Base-by-base conservation (phyloP, 345 rosid genomes). In the Salix udensis region DNA sequence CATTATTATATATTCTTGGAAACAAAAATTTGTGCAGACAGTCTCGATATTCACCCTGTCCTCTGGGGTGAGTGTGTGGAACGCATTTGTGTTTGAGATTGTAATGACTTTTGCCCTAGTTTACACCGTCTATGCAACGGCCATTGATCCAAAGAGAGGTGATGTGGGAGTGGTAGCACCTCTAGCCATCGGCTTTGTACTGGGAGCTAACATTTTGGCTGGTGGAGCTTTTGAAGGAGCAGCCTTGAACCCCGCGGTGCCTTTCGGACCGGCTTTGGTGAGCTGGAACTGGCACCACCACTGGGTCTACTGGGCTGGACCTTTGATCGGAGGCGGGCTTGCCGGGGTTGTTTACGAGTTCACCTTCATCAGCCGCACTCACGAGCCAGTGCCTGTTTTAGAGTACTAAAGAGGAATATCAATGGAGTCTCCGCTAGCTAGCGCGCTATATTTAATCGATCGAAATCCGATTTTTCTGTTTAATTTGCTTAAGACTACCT, bases 281-380 rank as follows among this genome's bases (percentile, higher is more conserved):
- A 90, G 96, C 96, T 94, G 98, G 98, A 79, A 71, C 67, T 94
- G 98, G 98, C 68, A 74, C 5, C 81, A 90, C 87, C 98, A 94
- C 84, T 92, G 98, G 98, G 88, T 92, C 30, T 94, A 94, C 93
- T 94, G 97, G 98, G 94, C 80, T 2, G 98, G 98, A 4, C 98
- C 98, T 23, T 85, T 94, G 10, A 52, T 94, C 23, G 98, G 98
- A 0, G 97, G 97, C 81, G 98, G 94, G 23, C 31, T 94, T 37
- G 97, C 97, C 12, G 97, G 96, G 1, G 82, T 92, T 14, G 70
- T 92, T 68, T 94, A 94, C 76, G 98, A 94, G 72, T 24, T 84
- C 68, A 40, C 88, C 84, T 94, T 94, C 84, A 92, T 94, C 7
- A 68, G 74, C 40, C 70, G 62, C 79, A 71, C 89, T 65, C 94